Percentiles rank a stretch among this genome's conserved stretches.
These are phyloP conservation scores for Pseudozyma tsukubaensis DNA, from an alignment of 1,284 basidiomycete species.

Conservation along the genomic window DNA sequence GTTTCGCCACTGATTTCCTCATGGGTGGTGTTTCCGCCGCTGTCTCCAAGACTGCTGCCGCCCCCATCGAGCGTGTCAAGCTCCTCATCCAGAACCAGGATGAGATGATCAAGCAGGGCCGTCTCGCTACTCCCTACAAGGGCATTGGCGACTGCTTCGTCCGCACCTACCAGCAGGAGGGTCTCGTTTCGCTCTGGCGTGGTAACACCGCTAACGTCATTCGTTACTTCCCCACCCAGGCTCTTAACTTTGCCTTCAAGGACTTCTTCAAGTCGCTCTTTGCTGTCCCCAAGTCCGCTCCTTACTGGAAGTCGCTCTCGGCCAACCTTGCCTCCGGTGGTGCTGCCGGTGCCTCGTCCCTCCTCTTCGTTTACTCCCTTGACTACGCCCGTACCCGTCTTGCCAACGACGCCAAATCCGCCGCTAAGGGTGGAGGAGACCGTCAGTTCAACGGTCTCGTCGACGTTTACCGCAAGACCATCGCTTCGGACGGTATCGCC, in stretches of 20 bases:
- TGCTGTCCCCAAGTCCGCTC: constrained; percentile 67
- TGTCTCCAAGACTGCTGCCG: constrained; percentile 69
- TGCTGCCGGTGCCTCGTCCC: constrained; percentile 69
- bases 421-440: constrained; percentile 68
- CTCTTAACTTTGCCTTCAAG: constrained; percentile 69
- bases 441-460: constrained; percentile 69
- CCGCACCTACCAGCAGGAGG: constrained; percentile 69
- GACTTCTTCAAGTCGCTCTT: constrained; percentile 69
- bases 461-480: constrained; percentile 69
- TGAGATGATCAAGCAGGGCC: constrained; percentile 70
- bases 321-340: constrained; percentile 69
- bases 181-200: constrained; percentile 68
- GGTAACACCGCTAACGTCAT: constrained; percentile 70
- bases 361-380: constrained; percentile 69
- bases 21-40: constrained; percentile 69
- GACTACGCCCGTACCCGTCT: constrained; percentile 70
- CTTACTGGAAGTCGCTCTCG: constrained; percentile 67
- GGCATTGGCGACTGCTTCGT: constrained; percentile 69
- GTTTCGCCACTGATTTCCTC: constrained; percentile 67
- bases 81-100: constrained; percentile 70
- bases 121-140: constrained; percentile 68
- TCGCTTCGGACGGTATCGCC: constrained; percentile 67
- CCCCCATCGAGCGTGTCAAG: constrained; percentile 69
- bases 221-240: constrained; percentile 69
- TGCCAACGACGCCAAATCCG: constrained; percentile 69